Base-by-base conservation (phyloP, 257 asterid genomes). In the Scutellaria galericulata region DNA sequence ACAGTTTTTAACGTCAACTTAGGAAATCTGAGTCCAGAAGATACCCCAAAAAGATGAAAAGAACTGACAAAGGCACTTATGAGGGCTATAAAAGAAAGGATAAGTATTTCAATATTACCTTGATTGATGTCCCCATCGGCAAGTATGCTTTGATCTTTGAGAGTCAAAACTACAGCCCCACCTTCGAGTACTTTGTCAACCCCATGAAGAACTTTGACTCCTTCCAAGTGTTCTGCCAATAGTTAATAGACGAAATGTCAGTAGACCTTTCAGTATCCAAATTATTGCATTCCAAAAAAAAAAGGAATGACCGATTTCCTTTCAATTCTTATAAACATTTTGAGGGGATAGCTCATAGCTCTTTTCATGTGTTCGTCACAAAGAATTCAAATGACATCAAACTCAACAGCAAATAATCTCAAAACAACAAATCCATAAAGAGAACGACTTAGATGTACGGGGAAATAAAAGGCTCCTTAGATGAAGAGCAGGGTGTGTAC, bases 91-190 rank as follows among this genome's bases (percentile, higher is more conserved):
- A 11, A 60, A 48, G 31, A 68, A 50, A 70, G 31, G 46, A 76
- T 20, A 18, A 72, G 22, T 39, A 75, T 9, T 9, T 11, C 68
- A 63, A 72, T 37, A 56, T 81, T 83, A 94, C 99, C 98, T 87
- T 87, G 76, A 83, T 92, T 95, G 64, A 95, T 63, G 74, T 88
- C 97, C 64, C 92, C 95, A 70, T 86, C 91, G 10, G 92, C 90
- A 65, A 95, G 92, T 77, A 95, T 87, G 89, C 84, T 90, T 85
- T 92, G 98, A 84, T 95, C 99, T 87, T 90, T 91, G 79, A 92
- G 98, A 5, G 98, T 95, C 83, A 95, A 82, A 53, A 92, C 96
- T 70, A 95, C 96, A 39, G 96, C 92, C 11, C 98, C 98, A 41
- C 97, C 98, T 81, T 91, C 96, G 78, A 87, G 87, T 63, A 91